Evolutionary conservation across 1,139 yeast genomes (phyloP).

Genomic region (Kodamaea arcana): DNA sequence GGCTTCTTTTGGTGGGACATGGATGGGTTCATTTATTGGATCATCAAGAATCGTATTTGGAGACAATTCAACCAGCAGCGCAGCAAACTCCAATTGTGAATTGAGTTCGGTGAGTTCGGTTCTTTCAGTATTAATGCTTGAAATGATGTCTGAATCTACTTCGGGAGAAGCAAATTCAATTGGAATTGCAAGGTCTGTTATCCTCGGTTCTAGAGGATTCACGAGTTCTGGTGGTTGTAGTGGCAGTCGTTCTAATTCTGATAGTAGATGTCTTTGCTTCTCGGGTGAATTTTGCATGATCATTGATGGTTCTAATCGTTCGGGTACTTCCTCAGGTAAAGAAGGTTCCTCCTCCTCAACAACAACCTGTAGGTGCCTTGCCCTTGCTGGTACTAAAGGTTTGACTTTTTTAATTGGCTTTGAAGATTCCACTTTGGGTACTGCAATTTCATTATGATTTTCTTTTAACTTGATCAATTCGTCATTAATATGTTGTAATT

Average conservation of each 20-base stretch:
- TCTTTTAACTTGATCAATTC: neutral
- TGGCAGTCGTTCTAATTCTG: neutral
- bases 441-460: neutral
- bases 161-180: neutral
- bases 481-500: constrained; percentile 1
- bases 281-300: too few relatives aligned
- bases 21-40: neutral
- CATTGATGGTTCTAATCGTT: too few relatives aligned
- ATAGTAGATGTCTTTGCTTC: neutral
- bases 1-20: neutral
- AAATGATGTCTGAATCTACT: neutral
- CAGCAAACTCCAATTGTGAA: neutral
- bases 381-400: neutral
- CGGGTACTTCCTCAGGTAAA: too few relatives aligned
- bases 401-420: neutral
- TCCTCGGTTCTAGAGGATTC: neutral
- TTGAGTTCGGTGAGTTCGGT: neutral
- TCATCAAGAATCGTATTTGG: neutral
- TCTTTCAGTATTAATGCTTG: neutral
- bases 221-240: too few relatives aligned
- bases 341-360: neutral
- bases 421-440: neutral
- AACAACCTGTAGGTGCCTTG: neutral
- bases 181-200: neutral
- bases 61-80: neutral